Base-by-base conservation (phyloP, 352 stramenopile genomes). In the Pythium plurisporium region DNA sequence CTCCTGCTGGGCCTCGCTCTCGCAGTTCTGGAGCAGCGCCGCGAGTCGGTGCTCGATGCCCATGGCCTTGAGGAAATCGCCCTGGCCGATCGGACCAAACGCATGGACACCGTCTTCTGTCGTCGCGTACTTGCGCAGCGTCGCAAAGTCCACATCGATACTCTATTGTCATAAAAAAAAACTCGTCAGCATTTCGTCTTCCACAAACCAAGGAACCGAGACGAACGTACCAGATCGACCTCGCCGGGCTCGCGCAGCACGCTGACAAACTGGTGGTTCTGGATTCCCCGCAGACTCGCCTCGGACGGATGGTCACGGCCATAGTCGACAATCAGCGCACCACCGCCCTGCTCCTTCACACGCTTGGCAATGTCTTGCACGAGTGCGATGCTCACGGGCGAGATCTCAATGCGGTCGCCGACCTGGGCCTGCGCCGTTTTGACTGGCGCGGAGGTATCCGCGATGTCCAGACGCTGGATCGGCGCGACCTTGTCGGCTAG, bases 251-350 rank as follows among this genome's bases (percentile, higher is more conserved):
- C 81, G 27, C 82, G 87, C 42, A 98, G 72, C 30, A 95, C 80
- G 50, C 89, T 90, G n/a, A 98, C 94, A 70, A 98, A 97, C 66
- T 88, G 59, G 72, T 99, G 95, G 64, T 87, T 86, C 61, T 94
- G 88, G 74, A 99, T 98, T 52, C 86, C 95, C 36, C 95, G 93
- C 40, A 98, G 65, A 69, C 88, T 97, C 55, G 97, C 80, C 51
- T 78, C 71, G 1, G 79, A 94, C 34, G 87, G 86, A 45, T 93
- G 87, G 61, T 97, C 87, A 69, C 96, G 83, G 46, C 95, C 95
- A 69, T 99, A 99, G 74, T 99, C 95, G 51, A 99, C 80, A 31
- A 98, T 88, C 5, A 99, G 62, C 15, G 94, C 93, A 11, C 78
- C 83, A 22, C 93, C 95, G 22, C 90, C 75, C 42, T 84, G 79